Evolutionary conservation across 129 eudicot genomes (phyloP), one percentile per base, ranked within the genome.

Genomic region (Helichrysum umbraculigerum): DNA sequence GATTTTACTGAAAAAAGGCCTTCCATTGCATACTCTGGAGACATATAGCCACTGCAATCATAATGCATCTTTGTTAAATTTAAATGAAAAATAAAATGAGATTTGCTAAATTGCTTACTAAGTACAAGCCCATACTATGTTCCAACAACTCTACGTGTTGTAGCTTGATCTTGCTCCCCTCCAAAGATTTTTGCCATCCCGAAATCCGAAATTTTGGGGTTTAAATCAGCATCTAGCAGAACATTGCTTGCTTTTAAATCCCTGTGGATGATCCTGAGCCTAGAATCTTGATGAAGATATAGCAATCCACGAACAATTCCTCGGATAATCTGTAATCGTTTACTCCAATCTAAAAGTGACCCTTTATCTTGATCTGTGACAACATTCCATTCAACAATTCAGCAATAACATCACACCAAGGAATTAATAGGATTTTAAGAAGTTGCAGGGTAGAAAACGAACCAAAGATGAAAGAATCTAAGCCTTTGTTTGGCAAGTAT

Each of bases 21-120:
- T 72, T 81, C 87, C 87, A 89, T 87, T 54, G 96, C 88, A 51
- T 89, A 89, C 75, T 89, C 96, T 1, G 96, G 96, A 47, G 96
- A 83, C 96, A 89, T 89, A 70, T 89, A 89, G 47, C 96, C 96
- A 22, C 96, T 89, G 75, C 76, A 82, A 76, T 75, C 15, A 70
- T 4, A 63, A 37, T 52, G 66, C 16, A 51, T 51, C 12, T 0
- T n/a, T 1, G 65, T 77, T 72, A 83, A 30, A 25, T 25, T 15
- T 71, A 20, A 29, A 34, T 21, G 6, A 4, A 56, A 47, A 21
- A 35, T 4, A 78, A 9, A 62, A 6, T 2, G 1, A 34, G 9
- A 56, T 66, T 30, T 25, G 32, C 5, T 4, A 32, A n/a, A 17
- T 15, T 32, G 11, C 11, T 19, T 4, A 10, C 2, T 50, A 20